A percentile compares a stretch with the other conserved stretches of the same genome.
phyloP scores from a whole-genome alignment of 176 grass and related monocot species.

The Saccharum officinarum region DNA sequence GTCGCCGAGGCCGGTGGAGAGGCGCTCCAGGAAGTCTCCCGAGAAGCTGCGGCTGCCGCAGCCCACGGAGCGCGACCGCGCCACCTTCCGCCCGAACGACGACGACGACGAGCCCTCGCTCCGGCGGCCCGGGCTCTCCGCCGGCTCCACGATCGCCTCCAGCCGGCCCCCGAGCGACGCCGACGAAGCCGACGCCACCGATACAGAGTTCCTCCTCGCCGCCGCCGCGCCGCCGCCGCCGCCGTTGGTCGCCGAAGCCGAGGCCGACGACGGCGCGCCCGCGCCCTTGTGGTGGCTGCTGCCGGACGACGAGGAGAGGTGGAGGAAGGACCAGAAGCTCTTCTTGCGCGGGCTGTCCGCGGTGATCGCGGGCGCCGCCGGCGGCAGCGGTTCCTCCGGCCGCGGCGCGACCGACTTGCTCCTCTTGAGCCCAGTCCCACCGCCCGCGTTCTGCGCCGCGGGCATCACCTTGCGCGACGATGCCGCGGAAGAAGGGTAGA shows the following conservation, averaged over 20 bases:
- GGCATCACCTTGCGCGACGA: conserved; percentile 4
- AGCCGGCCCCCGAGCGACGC: conserved; percentile 27
- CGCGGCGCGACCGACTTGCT: conserved; percentile 90
- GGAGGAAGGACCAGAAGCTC: conserved; percentile 99
- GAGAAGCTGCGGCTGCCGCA: conserved; percentile 96
- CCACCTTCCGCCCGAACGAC: conserved; percentile 87
- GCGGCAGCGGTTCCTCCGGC: conserved; percentile 35
- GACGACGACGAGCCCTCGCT: conserved; percentile 72
- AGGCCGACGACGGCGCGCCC: neutral
- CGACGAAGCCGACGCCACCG: conserved; percentile 38
- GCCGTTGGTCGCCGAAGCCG: neutral
- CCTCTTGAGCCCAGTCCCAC: conserved; percentile 43
- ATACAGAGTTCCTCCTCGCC: conserved; percentile 58
- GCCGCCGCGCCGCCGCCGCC: neutral
- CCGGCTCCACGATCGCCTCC: conserved; percentile 60
- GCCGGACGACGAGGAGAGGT: conserved; percentile 46
- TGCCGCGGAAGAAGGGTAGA: conserved; percentile 10
- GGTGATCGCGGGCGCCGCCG: conserved; percentile 24
- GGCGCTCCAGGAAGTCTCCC: conserved; percentile 86
- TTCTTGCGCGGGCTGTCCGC: conserved; percentile 84
- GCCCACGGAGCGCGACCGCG: conserved; percentile 85
- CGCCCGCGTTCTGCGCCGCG: neutral
- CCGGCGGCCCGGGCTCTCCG: conserved; percentile 64
- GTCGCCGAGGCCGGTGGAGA: conserved; percentile 92
- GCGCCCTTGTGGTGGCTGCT: conserved; percentile 38